Conservation (phyloP, 768 basidiomycete species). For the Leccinum aurantiacum region DNA sequence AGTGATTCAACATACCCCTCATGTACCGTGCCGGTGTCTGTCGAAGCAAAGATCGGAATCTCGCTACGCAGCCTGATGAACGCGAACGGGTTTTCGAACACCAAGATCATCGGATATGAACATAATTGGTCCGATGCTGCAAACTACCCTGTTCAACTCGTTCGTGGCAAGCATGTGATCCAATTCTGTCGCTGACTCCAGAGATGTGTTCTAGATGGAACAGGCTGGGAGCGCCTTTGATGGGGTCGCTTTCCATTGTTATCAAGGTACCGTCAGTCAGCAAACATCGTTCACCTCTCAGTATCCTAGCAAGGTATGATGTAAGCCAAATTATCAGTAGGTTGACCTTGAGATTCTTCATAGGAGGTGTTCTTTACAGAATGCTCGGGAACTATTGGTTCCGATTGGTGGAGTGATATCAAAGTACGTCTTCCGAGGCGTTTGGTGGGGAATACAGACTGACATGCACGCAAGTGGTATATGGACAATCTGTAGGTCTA, state of each 20-base stretch:
- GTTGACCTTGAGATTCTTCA: background rate
- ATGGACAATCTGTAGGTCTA: slow-evolving; percentile 59
- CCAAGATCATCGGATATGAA: slow-evolving; percentile 67
- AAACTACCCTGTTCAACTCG: slow-evolving; percentile 59
- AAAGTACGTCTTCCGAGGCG: slow-evolving; percentile 44
- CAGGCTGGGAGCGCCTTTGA: slow-evolving; percentile 53
- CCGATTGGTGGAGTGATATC: slow-evolving; percentile 80
- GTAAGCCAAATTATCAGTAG: background rate
- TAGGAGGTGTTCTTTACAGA: slow-evolving; percentile 52
- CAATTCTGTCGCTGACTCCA: background rate
- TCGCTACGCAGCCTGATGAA: slow-evolving; percentile 59
- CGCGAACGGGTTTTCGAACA: slow-evolving; percentile 54
- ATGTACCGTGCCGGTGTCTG: slow-evolving; percentile 49
- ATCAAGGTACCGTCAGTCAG: slow-evolving; percentile 51
- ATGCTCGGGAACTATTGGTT: slow-evolving; percentile 63
- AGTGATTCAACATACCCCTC: slow-evolving; percentile 71
- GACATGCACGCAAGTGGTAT: slow-evolving; percentile 50
- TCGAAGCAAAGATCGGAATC: slow-evolving; percentile 60
- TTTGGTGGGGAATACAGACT: slow-evolving; percentile 1
- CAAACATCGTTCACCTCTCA: slow-evolving; percentile 57
- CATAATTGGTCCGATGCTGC: slow-evolving; percentile 76
- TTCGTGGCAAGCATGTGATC: slow-evolving; percentile 22
- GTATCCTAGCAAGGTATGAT: slow-evolving; percentile 50
- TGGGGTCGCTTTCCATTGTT: slow-evolving; percentile 75
- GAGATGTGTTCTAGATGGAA: slow-evolving; percentile 45